These are phyloP conservation scores for Monosporozyma solicola DNA, from an alignment of 805 yeast species.

Conservation along the genomic window DNA sequence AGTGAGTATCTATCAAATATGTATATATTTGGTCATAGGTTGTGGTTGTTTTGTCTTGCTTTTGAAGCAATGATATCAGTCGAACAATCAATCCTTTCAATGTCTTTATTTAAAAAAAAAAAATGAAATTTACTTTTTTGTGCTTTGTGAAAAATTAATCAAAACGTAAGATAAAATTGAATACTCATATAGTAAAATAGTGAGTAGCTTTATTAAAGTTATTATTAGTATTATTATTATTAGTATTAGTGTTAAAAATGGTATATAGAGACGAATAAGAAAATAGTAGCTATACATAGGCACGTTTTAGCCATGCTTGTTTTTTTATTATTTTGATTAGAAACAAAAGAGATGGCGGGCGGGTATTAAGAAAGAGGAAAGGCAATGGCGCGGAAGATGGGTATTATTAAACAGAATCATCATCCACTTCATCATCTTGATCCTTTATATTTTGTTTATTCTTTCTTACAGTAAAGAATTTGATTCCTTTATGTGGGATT, in stretches of 20 bases:
- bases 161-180: not conserved
- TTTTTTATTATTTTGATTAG: not conserved
- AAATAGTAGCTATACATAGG: not conserved
- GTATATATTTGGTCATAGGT: not conserved
- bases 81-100: not conserved
- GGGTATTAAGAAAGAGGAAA: not conserved
- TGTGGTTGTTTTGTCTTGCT: not conserved
- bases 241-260: not conserved
- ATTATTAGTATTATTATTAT: not conserved
- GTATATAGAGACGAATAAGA: not conserved
- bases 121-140: not conserved
- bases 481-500: conserved; percentile 43
- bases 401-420: conserved; percentile 7
- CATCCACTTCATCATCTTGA: conserved; percentile 23
- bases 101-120: not conserved
- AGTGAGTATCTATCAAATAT: not conserved
- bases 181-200: not conserved
- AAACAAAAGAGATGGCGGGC: not conserved
- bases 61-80: not conserved
- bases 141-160: not conserved
- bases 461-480: conserved; percentile 68
- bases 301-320: not conserved
- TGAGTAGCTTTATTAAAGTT: too few relatives aligned
- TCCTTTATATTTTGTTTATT: conserved; percentile 18
- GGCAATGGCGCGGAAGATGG: not conserved